Percentiles rank a stretch among this genome's conserved stretches.
phyloP scores from a whole-genome alignment of 225 moss, liverwort and hornwort species.

The Straminergon stramineum region DNA sequence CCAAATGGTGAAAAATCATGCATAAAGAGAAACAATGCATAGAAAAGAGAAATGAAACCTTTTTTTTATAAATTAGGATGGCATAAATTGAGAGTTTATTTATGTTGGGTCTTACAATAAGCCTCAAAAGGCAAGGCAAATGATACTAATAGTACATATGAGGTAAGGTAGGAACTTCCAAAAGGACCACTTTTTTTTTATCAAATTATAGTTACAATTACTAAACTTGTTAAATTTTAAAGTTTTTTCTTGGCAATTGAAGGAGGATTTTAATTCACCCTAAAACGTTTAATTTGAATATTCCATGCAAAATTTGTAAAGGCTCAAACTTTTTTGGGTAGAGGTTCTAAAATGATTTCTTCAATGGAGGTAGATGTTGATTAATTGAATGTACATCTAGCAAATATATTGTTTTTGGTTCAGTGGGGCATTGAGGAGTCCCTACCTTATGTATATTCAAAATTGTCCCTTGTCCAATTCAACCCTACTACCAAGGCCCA shows the following conservation, averaged over 20 bases:
- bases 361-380: neutral
- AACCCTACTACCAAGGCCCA: fast-evolving
- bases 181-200: neutral
- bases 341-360: neutral
- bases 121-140: neutral
- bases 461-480: neutral
- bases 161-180: fast-evolving
- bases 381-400: neutral
- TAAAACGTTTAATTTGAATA: neutral
- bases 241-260: neutral
- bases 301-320: neutral
- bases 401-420: fast-evolving
- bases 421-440: fast-evolving
- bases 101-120: fast-evolving
- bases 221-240: fast-evolving
- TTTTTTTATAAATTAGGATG: neutral
- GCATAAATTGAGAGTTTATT: neutral
- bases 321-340: neutral
- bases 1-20: fast-evolving
- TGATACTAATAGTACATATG: neutral
- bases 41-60: no score
- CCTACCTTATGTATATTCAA: fast-evolving
- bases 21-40: neutral
- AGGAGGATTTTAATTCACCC: fast-evolving
- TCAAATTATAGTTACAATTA: neutral